phyloP scores from a whole-genome alignment of 352 stramenopile genomes.

The Albugo laibachii region DNA sequence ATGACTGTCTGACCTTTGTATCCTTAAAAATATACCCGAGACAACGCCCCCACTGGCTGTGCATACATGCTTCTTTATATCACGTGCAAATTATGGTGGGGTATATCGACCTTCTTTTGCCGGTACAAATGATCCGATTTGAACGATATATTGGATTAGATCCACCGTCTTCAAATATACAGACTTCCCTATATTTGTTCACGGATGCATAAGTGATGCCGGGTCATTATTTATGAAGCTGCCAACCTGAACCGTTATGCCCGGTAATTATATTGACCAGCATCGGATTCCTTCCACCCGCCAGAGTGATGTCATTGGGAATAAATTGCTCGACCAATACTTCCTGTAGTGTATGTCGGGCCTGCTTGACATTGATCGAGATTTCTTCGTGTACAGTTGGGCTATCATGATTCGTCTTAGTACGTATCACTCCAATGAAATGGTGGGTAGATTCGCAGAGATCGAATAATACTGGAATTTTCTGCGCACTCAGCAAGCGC shows the following conservation, averaged over 20 bases:
- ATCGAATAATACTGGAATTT: slow-evolving; percentile 63
- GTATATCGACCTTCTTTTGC: slow-evolving; percentile 27
- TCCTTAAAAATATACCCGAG: slow-evolving; percentile 55
- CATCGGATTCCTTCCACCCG: slow-evolving; percentile 5
- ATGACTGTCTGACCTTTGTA: slow-evolving; percentile 30
- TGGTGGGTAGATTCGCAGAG: slow-evolving; percentile 1
- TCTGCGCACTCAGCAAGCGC: slow-evolving; percentile 35
- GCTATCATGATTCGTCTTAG: slow-evolving; percentile 7
- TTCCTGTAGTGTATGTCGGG: slow-evolving; percentile 66
- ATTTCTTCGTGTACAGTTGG: slow-evolving; percentile 25
- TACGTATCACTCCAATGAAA: background rate
- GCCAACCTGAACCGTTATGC: slow-evolving; percentile 61
- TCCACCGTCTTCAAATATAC: slow-evolving; percentile 74
- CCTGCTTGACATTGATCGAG: slow-evolving; percentile 29
- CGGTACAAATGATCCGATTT: slow-evolving; percentile 66
- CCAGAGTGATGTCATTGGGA: slow-evolving; percentile 34
- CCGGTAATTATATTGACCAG: slow-evolving; percentile 55
- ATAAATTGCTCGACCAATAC: slow-evolving; percentile 71
- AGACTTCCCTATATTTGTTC: slow-evolving; percentile 40
- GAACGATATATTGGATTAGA: slow-evolving; percentile 62
- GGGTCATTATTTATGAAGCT: background rate
- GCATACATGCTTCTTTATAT: background rate
- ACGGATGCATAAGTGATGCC: background rate
- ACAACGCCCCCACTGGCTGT: slow-evolving; percentile 53
- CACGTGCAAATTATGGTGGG: background rate